Evolutionary conservation across 768 basidiomycete species (phyloP), one percentile per base, ranked within the genome.

Genomic region (Artomyces pyxidatus): DNA sequence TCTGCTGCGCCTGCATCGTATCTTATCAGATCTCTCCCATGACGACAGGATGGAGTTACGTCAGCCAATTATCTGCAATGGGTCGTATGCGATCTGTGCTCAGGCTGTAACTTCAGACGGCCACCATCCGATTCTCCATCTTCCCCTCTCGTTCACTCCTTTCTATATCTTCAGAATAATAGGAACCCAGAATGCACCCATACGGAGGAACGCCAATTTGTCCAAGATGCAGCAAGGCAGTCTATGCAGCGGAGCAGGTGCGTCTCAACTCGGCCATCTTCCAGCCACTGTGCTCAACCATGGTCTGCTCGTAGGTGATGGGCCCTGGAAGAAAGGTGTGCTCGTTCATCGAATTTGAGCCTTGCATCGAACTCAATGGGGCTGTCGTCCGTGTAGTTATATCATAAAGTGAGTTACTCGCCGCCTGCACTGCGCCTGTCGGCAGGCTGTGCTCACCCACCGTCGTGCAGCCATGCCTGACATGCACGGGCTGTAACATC

Each of bases 181-280:
- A 19, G 17, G n/a, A 46, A 19, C 56, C 54, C 37, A 60, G 45
- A 54, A 88, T 87, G 83, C 80, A 82, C 61, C 77, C 82, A 3
- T 88, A 83, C 59, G 81, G 82, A 52, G 84, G 81, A 39, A 78
- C 80, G 4, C 77, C 85, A 25, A 65, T 71, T 45, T 93, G 89
- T 61, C 85, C 89, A 14, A 67, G 78, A 60, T 93, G 89, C 65
- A 65, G 64, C 50, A 88, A 83, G 65, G 64, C 76, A 0, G 91
- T 93, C 27, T 94, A 94, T 66, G 85, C 85, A 52, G 90, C 89
- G 45, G 90, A 94, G 64, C 88, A 93, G 77, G 87, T 83, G 52
- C 54, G 72, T 63, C 28, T 25, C 12, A 43, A 29, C 8, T 17
- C 27, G 9, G n/a, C 21, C 9, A n/a, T 8, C 45, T 14, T 26